Conservation (phyloP, 2,329 filamentous ascomycete genomes). For the Tolypocladium cylindrosporum region DNA sequence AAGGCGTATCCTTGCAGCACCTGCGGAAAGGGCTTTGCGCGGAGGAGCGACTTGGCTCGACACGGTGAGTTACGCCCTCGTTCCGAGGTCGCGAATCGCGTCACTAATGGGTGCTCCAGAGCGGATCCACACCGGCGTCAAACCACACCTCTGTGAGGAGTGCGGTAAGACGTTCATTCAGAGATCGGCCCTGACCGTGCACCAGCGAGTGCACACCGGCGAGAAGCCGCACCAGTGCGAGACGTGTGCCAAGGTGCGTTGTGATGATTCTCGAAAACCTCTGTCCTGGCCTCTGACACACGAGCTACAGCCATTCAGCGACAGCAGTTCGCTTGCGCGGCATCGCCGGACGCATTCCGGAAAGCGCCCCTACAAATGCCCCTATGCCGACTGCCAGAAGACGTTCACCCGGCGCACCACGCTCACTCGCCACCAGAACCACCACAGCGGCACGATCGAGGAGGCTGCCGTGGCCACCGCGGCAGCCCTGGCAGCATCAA, state of each 20-base stretch:
- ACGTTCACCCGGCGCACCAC: conserved; percentile 95
- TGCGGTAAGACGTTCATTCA: conserved; percentile 98
- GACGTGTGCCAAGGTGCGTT: conserved; percentile 80
- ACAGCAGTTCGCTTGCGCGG: conserved; percentile 86
- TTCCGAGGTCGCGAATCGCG: not conserved
- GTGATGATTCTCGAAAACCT: not conserved
- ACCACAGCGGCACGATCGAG: conserved; percentile 90
- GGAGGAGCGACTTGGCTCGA: conserved; percentile 85
- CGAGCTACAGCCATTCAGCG: conserved; percentile 70
- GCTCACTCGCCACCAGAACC: conserved; percentile 88
- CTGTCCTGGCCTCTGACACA: not conserved
- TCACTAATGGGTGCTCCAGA: conserved; percentile 45
- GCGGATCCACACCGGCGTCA: conserved; percentile 84
- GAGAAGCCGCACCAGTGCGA: conserved; percentile 99
- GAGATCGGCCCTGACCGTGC: conserved; percentile 87
- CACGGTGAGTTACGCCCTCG: conserved; percentile 53
- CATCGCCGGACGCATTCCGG: conserved; percentile 94
- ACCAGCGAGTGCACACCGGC: conserved; percentile 89
- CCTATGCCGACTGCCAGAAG: conserved; percentile 95
- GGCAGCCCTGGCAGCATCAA: conserved; percentile 61
- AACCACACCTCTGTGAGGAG: conserved; percentile 86
- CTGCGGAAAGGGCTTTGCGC: conserved; percentile 84
- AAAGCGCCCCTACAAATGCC: conserved; percentile 94
- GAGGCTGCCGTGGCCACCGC: conserved; percentile 85
- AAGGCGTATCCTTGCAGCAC: conserved; percentile 84